phyloP scores from a whole-genome alignment of 805 yeast species.

The Hyphopichia homilentoma region DNA sequence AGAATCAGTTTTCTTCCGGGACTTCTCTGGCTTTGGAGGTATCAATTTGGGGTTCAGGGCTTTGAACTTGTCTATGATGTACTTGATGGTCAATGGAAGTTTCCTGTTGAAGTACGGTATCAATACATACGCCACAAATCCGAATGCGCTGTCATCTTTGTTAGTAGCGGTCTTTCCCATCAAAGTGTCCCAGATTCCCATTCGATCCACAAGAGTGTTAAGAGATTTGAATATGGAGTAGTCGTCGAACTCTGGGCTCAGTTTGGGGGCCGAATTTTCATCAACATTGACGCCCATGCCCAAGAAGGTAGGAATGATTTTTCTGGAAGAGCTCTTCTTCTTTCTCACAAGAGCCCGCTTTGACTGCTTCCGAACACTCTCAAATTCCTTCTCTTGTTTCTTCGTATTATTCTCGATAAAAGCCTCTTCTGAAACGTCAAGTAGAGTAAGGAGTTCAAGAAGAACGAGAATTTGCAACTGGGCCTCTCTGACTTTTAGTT shows the following conservation, averaged over 20 bases:
- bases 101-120: constrained; percentile 51
- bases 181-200: constrained; percentile 52
- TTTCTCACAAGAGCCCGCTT: constrained; percentile 18
- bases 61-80: constrained; percentile 45
- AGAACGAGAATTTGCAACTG: constrained; percentile 50
- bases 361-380: constrained; percentile 13
- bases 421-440: constrained; percentile 31
- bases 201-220: constrained; percentile 47
- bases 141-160: constrained; percentile 38
- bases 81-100: constrained; percentile 44
- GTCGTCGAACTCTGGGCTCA: constrained; percentile 18
- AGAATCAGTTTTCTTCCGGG: not conserved
- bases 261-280: constrained; percentile 10
- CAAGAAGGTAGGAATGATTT: constrained; percentile 40
- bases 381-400: constrained; percentile 26
- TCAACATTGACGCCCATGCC: constrained; percentile 31
- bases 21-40: constrained; percentile 4
- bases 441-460: constrained; percentile 40
- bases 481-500: constrained; percentile 52
- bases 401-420: constrained; percentile 23
- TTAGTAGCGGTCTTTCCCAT: constrained; percentile 26
- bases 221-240: constrained; percentile 21
- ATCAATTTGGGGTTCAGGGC: constrained; percentile 39
- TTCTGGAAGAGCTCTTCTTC: constrained; percentile 12
- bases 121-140: constrained; percentile 49